phyloP scores from a whole-genome alignment of 2,329 filamentous ascomycete species.

The Nigrospora osmanthi region DNA sequence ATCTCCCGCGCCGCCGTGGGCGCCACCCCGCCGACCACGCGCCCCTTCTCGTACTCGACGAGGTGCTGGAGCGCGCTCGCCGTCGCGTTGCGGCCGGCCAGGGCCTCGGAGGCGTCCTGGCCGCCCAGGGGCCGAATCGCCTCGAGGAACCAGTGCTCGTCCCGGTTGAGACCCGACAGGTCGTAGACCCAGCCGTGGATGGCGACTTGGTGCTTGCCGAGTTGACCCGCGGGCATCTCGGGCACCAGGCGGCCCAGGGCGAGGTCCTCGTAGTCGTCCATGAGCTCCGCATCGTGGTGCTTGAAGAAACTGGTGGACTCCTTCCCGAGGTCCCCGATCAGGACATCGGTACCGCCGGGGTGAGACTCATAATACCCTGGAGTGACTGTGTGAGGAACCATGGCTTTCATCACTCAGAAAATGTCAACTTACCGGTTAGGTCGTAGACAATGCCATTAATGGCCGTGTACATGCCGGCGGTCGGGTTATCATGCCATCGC shows the following conservation, averaged over 20 bases:
- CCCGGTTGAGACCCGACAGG: slow-evolving; percentile 5
- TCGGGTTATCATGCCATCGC: slow-evolving; percentile 10
- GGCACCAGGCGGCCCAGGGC: slow-evolving; percentile 9
- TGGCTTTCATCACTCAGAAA: background rate
- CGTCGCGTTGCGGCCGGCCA: background rate
- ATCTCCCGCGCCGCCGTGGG: slow-evolving; percentile 1
- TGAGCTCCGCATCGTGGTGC: slow-evolving; percentile 3
- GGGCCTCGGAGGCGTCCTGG: slow-evolving; percentile 1
- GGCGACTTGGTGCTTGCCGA: slow-evolving; percentile 5
- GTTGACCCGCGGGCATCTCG: slow-evolving; percentile 1
- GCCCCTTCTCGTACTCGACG: background rate
- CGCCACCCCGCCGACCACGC: slow-evolving; percentile 6
- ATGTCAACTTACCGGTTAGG: slow-evolving; percentile 6
- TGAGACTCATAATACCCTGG: slow-evolving; percentile 9
- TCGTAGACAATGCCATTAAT: slow-evolving; percentile 8
- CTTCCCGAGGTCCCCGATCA: slow-evolving; percentile 5
- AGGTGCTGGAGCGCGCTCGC: slow-evolving; percentile 3
- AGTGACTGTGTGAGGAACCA: background rate
- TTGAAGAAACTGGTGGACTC: slow-evolving; percentile 7
- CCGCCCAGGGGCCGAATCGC: slow-evolving; percentile 1
- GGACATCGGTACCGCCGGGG: slow-evolving; percentile 7
- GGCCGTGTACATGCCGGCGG: slow-evolving; percentile 7
- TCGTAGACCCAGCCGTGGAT: slow-evolving; percentile 12
- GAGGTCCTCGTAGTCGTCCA: slow-evolving; percentile 5
- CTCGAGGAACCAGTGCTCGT: background rate